Conservation (phyloP, 768 basidiomycete genomes). For the Termitomyces sp. region DNA sequence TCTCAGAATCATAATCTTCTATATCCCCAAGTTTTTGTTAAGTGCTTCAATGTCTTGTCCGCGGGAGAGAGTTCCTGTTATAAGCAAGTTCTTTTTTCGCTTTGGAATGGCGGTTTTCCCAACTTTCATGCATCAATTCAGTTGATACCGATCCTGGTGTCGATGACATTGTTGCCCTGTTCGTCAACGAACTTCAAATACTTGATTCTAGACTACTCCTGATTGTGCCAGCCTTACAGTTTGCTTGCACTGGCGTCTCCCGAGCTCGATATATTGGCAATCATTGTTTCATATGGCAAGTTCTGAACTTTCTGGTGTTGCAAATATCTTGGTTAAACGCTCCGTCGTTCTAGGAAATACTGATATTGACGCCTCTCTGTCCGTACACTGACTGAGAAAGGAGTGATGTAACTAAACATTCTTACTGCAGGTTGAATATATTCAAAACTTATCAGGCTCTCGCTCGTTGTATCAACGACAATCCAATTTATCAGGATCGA, state of each 20-base stretch:
- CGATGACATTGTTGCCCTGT: constrained; percentile 80
- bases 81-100: constrained; percentile 43
- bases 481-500: constrained; percentile 47
- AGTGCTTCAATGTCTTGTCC: neutral
- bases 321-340: neutral
- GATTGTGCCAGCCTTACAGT: constrained; percentile 27
- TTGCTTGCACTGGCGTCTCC: constrained; percentile 78
- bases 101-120: neutral
- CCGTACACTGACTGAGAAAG: constrained; percentile 20
- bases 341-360: constrained; percentile 57
- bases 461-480: constrained; percentile 45
- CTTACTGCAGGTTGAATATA: constrained; percentile 53
- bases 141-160: constrained; percentile 88
- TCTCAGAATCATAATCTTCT: neutral
- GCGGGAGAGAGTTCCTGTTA: constrained; percentile 42
- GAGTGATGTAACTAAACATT: neutral
- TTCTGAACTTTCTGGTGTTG: neutral
- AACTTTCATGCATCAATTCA: constrained; percentile 19
- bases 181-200: constrained; percentile 16
- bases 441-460: constrained; percentile 72
- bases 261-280: constrained; percentile 74
- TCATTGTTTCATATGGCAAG: constrained; percentile 72
- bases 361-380: constrained; percentile 58
- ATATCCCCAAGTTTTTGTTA: neutral
- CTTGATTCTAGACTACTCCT: neutral